Base-by-base conservation (phyloP, 768 basidiomycete genomes). In the Collybia mongolica region DNA sequence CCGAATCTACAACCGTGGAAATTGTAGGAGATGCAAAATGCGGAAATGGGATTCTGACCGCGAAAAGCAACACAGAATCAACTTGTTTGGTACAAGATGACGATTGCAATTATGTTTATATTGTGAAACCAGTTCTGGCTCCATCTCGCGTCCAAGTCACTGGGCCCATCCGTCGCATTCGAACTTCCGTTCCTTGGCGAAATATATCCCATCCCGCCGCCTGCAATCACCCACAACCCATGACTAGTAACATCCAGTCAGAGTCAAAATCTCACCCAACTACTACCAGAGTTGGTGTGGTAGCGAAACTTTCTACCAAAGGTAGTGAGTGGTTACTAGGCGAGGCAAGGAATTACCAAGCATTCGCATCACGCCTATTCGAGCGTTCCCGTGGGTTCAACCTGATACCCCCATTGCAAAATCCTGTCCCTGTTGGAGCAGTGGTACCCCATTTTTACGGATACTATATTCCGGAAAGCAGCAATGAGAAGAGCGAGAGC, bases 371-470 rank as follows among this genome's bases (percentile, higher is more conserved):
- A 7, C 72, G 78, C 49, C 63, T 80, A 39, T 75, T 71, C 53
- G 63, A 80, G 58, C 74, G 79, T 42, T 81, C 72, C 72, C 73
- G 59, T 51, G 81, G 82, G 5, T 73, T 68, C 53, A 77, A 79
- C 49, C 47, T 80, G 38, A 57, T 77, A 1, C 55, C 56, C 11
- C 77, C 77, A 3, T 50, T 81, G 6, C 63, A 64, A 26, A 57
- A 73, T 54, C 75, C 80, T 0, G 72, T 75, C 0, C 80, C 80
- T 2, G 66, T 77, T 4, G 66, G 70, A 6, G 72, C 84, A 0
- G 41, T 84, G 41, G 77, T 81, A 3, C 84, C 85, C 0, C 82
- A 83, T 59, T 86, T 77, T 62, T 86, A 81, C 54, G 84, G 86
- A 1, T 82, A 80, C 62, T 86, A 85, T 55, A 58, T 55, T 7